A percentile compares a stretch with the other conserved stretches of the same genome.
phyloP scores from a whole-genome alignment of 148 eudicot species.

The Silene latifolia region DNA sequence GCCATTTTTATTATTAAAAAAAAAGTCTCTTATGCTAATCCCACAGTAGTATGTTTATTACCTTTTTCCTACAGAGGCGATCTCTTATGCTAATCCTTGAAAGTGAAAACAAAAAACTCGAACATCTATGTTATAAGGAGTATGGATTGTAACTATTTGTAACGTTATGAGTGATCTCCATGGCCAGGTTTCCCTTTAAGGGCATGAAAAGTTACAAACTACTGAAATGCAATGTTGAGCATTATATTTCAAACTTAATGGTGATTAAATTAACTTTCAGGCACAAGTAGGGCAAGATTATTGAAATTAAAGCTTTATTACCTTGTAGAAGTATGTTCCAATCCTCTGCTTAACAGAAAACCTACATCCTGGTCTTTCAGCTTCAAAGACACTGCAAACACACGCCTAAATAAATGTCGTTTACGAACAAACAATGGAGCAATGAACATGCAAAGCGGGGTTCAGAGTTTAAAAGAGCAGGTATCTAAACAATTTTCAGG shows the following conservation, averaged over 20 bases:
- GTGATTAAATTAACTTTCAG: background rate
- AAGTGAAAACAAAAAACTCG: background rate
- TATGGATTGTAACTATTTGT: background rate
- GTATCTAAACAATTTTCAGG: background rate
- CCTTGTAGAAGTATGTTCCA: conserved; percentile 68
- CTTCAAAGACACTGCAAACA: conserved; percentile 61
- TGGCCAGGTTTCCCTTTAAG: background rate
- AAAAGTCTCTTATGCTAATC: background rate
- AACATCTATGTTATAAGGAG: background rate
- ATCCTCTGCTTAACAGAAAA: conserved; percentile 53
- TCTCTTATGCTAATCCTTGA: background rate
- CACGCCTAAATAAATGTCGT: conserved; percentile 4
- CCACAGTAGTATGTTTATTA: background rate
- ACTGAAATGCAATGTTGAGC: conserved; percentile 7
- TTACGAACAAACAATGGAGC: background rate
- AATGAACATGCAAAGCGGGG: background rate
- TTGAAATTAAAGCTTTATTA: conserved; percentile 6
- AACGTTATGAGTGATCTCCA: background rate
- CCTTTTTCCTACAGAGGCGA: background rate
- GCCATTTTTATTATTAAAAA: too few species aligned
- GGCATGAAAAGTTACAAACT: background rate
- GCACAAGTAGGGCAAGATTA: background rate
- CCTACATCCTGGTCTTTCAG: conserved; percentile 66
- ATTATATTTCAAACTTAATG: background rate
- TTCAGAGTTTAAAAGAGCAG: background rate